These are phyloP conservation scores for Hypocreales sp. DNA, from an alignment of 2,329 filamentous ascomycete genomes.

Conservation along the genomic window DNA sequence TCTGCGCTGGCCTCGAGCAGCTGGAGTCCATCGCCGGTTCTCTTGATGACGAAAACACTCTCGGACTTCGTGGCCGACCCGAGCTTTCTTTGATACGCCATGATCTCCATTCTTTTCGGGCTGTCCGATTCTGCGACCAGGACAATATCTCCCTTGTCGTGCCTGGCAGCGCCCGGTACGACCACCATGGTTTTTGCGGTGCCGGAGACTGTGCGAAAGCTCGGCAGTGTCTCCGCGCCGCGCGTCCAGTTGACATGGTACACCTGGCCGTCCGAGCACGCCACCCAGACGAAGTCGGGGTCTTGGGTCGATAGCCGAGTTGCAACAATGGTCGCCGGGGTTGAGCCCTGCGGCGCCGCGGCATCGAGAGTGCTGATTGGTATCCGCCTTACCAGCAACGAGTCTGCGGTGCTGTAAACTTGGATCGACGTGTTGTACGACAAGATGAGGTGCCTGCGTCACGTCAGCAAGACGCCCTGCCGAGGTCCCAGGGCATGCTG, in stretches of 20 bases:
- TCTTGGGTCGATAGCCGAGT: slow-evolving; percentile 22
- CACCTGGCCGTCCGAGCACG: slow-evolving; percentile 39
- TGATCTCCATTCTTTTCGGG: slow-evolving; percentile 19
- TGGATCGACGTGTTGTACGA: slow-evolving; percentile 61
- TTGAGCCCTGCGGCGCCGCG: slow-evolving; percentile 9
- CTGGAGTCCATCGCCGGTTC: slow-evolving; percentile 18
- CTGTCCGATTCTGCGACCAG: slow-evolving; percentile 29
- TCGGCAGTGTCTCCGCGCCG: slow-evolving; percentile 23
- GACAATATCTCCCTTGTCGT: slow-evolving; percentile 24
- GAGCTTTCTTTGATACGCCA: slow-evolving; percentile 26
- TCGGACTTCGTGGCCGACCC: slow-evolving; percentile 14
- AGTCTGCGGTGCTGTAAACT: slow-evolving; percentile 68
- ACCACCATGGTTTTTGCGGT: slow-evolving; percentile 30
- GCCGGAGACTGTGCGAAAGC: slow-evolving; percentile 24
- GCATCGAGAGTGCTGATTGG: slow-evolving; percentile 23
- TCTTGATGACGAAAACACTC: slow-evolving; percentile 20
- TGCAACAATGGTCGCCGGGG: slow-evolving; percentile 21
- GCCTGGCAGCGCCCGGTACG: slow-evolving; percentile 19
- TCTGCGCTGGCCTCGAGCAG: slow-evolving; percentile 32
- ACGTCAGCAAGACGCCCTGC: slow-evolving; percentile 8
- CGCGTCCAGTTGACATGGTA: slow-evolving; percentile 44
- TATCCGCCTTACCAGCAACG: slow-evolving; percentile 63
- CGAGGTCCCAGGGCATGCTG: too few species aligned
- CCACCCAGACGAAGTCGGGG: slow-evolving; percentile 41
- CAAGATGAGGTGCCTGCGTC: slow-evolving; percentile 52